Evolutionary conservation across 768 basidiomycete species (phyloP).

Genomic region (Austroboletus festivus): DNA sequence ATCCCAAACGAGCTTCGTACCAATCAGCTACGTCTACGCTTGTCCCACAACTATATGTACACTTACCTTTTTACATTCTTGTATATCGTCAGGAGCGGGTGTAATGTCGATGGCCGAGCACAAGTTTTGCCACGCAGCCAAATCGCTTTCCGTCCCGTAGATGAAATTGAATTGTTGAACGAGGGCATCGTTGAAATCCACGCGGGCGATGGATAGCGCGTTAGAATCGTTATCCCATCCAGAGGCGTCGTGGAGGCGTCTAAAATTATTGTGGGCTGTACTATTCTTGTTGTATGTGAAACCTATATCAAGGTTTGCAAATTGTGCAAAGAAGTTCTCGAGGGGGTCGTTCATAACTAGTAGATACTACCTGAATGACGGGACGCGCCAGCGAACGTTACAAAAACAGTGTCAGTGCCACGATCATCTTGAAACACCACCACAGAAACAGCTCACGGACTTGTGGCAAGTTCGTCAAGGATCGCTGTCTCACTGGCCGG

Average conservation of each 20-base stretch:
- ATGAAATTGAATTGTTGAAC: constrained; percentile 24
- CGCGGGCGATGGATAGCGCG: neutral
- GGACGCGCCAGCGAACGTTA: no score
- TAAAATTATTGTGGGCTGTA: constrained; percentile 23
- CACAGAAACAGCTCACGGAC: no score
- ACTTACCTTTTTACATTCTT: constrained; percentile 18
- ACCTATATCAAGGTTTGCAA: constrained; percentile 5
- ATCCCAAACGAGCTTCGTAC: constrained; percentile 19
- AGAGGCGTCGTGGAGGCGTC: constrained; percentile 5
- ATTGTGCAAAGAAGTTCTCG: constrained; percentile 23
- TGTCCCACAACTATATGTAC: neutral
- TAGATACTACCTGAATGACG: no score
- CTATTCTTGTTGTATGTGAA: constrained; percentile 13
- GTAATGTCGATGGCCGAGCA: constrained; percentile 20
- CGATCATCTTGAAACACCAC: no score
- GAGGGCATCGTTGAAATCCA: constrained; percentile 20
- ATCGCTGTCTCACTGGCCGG: no score
- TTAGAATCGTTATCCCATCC: neutral
- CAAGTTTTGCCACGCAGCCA: constrained; percentile 25
- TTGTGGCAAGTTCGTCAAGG: no score
- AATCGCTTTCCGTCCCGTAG: constrained; percentile 17
- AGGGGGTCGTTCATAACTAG: constrained; percentile 18
- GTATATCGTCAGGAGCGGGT: constrained; percentile 18
- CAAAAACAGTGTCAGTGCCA: no score
- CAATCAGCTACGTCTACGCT: neutral